Evolutionary conservation across 2,329 filamentous ascomycete genomes (phyloP).

Genomic region (Juglanconis sp.): DNA sequence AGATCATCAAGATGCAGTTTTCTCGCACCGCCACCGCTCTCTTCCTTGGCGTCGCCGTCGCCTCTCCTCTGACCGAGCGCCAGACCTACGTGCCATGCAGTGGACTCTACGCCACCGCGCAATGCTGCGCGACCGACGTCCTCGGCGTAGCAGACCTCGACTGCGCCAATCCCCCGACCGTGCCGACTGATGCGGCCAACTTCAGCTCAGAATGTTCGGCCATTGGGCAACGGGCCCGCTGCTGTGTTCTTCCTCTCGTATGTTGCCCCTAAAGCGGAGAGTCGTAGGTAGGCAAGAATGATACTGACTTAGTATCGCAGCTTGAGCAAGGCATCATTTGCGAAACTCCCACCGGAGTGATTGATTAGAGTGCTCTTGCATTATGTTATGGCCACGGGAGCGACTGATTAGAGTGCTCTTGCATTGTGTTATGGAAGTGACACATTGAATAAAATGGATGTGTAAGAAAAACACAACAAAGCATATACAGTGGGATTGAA

Average conservation of each 20-base stretch:
- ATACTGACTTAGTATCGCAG: conserved; percentile 17
- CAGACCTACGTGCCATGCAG: conserved; percentile 40
- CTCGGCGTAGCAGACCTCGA: conserved; percentile 55
- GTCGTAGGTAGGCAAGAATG: too few relatives aligned
- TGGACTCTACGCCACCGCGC: conserved; percentile 40
- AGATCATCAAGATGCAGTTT: conserved; percentile 13
- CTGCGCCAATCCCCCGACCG: conserved; percentile 38
- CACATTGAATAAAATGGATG: too few relatives aligned
- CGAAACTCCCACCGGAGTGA: conserved; percentile 28
- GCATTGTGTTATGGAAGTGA: too few relatives aligned
- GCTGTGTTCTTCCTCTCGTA: conserved; percentile 52
- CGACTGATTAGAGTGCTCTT: conserved; percentile 21
- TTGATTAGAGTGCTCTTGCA: conserved; percentile 18
- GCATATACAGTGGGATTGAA: too few relatives aligned
- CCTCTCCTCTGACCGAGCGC: conserved; percentile 30
- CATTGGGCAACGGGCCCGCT: conserved; percentile 53
- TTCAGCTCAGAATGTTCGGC: conserved; percentile 40
- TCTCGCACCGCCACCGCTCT: conserved; percentile 8
- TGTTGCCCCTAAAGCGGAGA: conserved; percentile 4
- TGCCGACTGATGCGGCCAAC: conserved; percentile 20
- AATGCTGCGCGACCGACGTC: conserved; percentile 62
- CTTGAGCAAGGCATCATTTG: conserved; percentile 33
- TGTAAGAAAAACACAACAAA: too few relatives aligned
- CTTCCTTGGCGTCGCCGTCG: conserved; percentile 7
- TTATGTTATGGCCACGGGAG: conserved; percentile 21